Conservation (phyloP, 306 rosid genomes). For the Sicyos edulis region DNA sequence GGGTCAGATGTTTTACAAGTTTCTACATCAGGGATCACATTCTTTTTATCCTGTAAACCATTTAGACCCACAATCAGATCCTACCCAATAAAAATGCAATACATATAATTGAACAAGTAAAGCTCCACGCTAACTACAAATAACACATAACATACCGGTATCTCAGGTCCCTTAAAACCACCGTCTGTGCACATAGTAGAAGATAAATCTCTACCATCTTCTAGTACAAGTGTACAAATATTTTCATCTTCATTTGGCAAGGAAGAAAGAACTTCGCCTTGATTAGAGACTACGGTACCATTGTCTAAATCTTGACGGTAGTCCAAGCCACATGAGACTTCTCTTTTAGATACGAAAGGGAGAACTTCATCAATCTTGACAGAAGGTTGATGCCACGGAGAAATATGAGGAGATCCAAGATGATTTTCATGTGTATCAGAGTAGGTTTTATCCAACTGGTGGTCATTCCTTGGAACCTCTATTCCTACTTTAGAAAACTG, state of each 20-base stretch:
- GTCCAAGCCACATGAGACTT: conserved; percentile 26
- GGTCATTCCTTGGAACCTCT: conserved; percentile 31
- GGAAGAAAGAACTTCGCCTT: conserved; percentile 21
- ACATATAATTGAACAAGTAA: conserved; percentile 16
- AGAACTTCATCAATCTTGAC: conserved; percentile 28
- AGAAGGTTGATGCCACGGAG: conserved; percentile 21
- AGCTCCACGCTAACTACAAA: conserved; percentile 11
- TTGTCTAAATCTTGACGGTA: conserved; percentile 28
- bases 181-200: conserved; percentile 21
- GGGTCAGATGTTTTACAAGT: conserved; percentile 26
- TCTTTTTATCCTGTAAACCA: conserved; percentile 40
- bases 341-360: conserved; percentile 24
- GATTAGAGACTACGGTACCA: conserved; percentile 20
- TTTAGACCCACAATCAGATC: conserved; percentile 22
- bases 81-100: conserved; percentile 8
- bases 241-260: conserved; percentile 17
- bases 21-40: conserved; percentile 24
- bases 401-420: conserved; percentile 33
- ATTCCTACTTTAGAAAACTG: conserved; percentile 56
- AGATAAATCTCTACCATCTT: conserved; percentile 25
- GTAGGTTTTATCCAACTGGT: conserved; percentile 24
- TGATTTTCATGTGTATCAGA: conserved; percentile 26
- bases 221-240: conserved; percentile 15
- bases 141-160: conserved; percentile 38
- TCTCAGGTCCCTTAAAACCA: conserved; percentile 23